Conservation (phyloP, 352 stramenopile species). For the Phytophthora megakarya region DNA sequence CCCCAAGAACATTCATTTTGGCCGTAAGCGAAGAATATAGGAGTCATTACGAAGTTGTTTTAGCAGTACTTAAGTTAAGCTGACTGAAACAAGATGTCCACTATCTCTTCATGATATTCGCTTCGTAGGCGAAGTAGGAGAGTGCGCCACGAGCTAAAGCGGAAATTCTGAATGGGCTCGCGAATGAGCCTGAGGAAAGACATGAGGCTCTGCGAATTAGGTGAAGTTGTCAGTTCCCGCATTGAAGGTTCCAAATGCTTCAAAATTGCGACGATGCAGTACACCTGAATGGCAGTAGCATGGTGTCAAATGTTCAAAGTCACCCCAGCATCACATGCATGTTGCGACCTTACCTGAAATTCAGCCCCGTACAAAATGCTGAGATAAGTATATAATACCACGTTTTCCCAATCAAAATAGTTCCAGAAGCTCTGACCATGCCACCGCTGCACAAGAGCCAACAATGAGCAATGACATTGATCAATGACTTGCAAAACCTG, state of each 20-base stretch:
- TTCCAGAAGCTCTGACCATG: constrained; percentile 71
- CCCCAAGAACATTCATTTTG: constrained; percentile 43
- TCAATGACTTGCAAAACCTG: constrained; percentile 52
- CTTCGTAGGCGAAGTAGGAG: constrained; percentile 55
- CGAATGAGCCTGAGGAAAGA: constrained; percentile 45
- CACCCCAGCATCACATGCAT: background rate
- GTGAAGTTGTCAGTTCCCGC: constrained; percentile 30
- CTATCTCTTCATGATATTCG: constrained; percentile 53
- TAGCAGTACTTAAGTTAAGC: too few species aligned
- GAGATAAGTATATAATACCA: constrained; percentile 58
- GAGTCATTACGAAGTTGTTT: too few species aligned
- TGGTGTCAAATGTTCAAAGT: background rate
- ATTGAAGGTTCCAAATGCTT: constrained; percentile 56
- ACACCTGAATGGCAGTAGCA: constrained; percentile 45
- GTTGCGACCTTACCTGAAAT: constrained; percentile 48
- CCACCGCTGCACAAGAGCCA: constrained; percentile 55
- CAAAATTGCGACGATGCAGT: constrained; percentile 48
- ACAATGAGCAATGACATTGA: constrained; percentile 53
- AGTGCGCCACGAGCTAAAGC: constrained; percentile 42
- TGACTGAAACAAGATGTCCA: constrained; percentile 27
- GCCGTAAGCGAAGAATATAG: constrained; percentile 32
- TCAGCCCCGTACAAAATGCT: constrained; percentile 60
- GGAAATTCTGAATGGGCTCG: constrained; percentile 52
- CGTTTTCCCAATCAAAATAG: constrained; percentile 68
- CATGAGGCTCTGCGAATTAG: constrained; percentile 32